These are phyloP conservation scores for Galerina marginata DNA, from an alignment of 768 basidiomycete genomes.

Conservation along the genomic window DNA sequence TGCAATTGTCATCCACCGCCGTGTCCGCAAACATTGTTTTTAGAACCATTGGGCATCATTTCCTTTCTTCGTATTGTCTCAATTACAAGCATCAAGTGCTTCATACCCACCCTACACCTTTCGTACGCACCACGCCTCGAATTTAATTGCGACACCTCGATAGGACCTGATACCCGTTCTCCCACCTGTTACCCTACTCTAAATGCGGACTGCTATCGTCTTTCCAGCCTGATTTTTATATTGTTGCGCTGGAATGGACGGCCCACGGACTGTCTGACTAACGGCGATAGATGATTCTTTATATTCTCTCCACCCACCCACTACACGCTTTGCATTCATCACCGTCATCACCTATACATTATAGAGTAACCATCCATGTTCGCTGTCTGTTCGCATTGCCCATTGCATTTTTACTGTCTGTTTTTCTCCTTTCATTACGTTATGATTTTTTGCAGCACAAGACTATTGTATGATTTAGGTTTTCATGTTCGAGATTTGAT, in stretches of 20 bases:
- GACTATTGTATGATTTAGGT: constrained; percentile 33
- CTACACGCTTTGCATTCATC: neutral
- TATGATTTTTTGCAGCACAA: constrained; percentile 29
- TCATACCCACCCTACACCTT: constrained; percentile 4
- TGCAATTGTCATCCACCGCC: neutral
- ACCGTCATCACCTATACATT: neutral
- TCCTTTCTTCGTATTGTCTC: constrained; percentile 9
- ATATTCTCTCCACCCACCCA: neutral
- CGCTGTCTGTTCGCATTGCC: constrained; percentile 15
- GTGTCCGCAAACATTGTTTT: constrained; percentile 3
- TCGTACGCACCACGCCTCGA: constrained; percentile 2
- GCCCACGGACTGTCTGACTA: neutral
- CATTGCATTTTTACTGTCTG: neutral
- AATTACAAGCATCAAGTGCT: constrained; percentile 6
- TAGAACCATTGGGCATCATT: constrained; percentile 6
- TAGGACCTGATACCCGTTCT: constrained; percentile 23
- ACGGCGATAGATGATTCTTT: constrained; percentile 8
- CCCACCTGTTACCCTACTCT: constrained; percentile 2
- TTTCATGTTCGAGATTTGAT: constrained; percentile 23
- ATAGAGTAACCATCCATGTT: constrained; percentile 12
- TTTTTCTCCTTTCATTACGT: constrained; percentile 9
- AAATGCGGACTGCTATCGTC: constrained; percentile 4
- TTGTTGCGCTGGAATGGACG: constrained; percentile 7
- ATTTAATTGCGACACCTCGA: constrained; percentile 20
- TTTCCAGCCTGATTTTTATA: constrained; percentile 9